Percentiles rank a stretch among this genome's conserved stretches.
These are phyloP conservation scores for Fusarium mundagurra DNA, from an alignment of 2,329 filamentous ascomycete genomes.

Conservation along the genomic window DNA sequence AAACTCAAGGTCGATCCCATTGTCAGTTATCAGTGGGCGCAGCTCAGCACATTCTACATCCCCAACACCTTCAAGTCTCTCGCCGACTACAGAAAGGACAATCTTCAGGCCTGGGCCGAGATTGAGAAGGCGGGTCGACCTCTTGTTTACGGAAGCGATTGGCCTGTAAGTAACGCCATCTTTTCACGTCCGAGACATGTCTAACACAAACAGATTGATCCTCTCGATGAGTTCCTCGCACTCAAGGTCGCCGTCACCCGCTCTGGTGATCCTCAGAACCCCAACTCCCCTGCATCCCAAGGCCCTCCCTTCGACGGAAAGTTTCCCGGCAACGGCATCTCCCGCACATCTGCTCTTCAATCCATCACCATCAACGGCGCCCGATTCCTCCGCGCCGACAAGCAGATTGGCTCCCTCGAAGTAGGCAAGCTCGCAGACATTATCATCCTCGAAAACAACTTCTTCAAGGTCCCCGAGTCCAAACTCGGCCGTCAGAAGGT, in stretches of 20 bases:
- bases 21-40: constrained; percentile 43
- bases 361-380: constrained; percentile 40
- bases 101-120: constrained; percentile 44
- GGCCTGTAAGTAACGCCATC: constrained; percentile 34
- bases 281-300: constrained; percentile 38
- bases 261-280: constrained; percentile 39
- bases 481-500: constrained; percentile 39
- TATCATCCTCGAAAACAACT: constrained; percentile 40
- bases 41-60: constrained; percentile 41
- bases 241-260: constrained; percentile 43
- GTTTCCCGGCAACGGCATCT: constrained; percentile 36
- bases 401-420: constrained; percentile 40
- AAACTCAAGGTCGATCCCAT: constrained; percentile 40
- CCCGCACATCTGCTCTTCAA: constrained; percentile 32
- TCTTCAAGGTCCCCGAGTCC: constrained; percentile 39
- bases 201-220: constrained; percentile 37
- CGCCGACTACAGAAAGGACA: constrained; percentile 29
- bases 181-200: background rate
- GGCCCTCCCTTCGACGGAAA: constrained; percentile 32
- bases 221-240: constrained; percentile 43
- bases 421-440: constrained; percentile 42
- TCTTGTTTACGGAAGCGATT: constrained; percentile 41
- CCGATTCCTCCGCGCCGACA: constrained; percentile 39
- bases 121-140: constrained; percentile 29
- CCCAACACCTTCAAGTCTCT: constrained; percentile 38